Base-by-base conservation (phyloP, 225 moss, liverwort and hornwort genomes). In the Polytrichum formosum region DNA sequence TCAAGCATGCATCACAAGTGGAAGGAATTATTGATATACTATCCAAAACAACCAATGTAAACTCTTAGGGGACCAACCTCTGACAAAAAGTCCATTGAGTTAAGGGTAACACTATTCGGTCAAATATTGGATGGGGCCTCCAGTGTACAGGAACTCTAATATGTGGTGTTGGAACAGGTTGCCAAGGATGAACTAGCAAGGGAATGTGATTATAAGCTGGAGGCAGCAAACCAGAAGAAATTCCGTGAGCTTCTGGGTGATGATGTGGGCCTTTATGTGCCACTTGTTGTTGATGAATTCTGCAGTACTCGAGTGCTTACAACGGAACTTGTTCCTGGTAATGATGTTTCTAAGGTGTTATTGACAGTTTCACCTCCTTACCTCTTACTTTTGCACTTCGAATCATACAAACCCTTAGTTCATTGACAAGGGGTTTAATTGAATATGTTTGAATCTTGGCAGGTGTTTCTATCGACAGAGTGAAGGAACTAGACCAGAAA, bases 181-280 rank as follows among this genome's bases (percentile, higher is more conserved):
- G 97, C 94, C 2, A 98, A 98, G 84, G 94, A 94, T 71, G 98
- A 98, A 75, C 90, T 98, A 66, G 89, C 91, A 59, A 81, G 86
- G 79, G 98, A 98, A 66, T 98, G 98, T 68, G 82, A 98, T 72
- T 98, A 98, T 79, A 81, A 75, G 73, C 75, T 85, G 55, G 98
- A 98, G 81, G 92, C 94, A 74, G 23, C 28, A 7, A 91, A 79
- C 68, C 98, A 98, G 31, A 92, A 81, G 69, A 85, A 81, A 63
- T 98, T 91, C 66, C 90, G 81, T 77, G 77, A 87, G 70, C 73
- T 98, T 19, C 73, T 94, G 77, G 66, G 82, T 68, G 80, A 80
- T 65, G 88, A 94, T 18, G 71, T 70, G 67, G 80, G 88, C 13
- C 74, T 94, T 18, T 85, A 98, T 74, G 92, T 98, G 26, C 98